phyloP scores from a whole-genome alignment of 805 yeast genomes.

The Metschnikowia vanudenii region DNA sequence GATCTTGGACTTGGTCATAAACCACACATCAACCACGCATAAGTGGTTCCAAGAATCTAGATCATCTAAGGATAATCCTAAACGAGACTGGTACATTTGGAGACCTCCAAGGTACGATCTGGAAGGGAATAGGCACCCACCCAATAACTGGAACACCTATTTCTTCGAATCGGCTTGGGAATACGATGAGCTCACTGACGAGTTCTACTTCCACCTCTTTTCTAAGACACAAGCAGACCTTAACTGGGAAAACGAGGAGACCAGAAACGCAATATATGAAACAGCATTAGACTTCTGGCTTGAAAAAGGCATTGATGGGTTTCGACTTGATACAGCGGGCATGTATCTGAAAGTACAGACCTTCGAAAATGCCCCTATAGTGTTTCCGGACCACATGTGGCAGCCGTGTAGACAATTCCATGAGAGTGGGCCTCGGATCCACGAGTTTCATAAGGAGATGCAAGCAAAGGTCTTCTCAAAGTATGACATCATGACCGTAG shows the following conservation, averaged over 20 bases:
- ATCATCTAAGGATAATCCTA: slow-evolving; percentile 47
- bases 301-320: slow-evolving; percentile 54
- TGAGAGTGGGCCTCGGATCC: slow-evolving; percentile 52
- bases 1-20: slow-evolving; percentile 53
- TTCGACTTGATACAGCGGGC: slow-evolving; percentile 54
- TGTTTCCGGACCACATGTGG: slow-evolving; percentile 34
- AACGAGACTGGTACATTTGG: slow-evolving; percentile 63
- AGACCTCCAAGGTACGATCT: slow-evolving; percentile 44
- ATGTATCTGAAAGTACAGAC: slow-evolving; percentile 46
- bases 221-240: slow-evolving; percentile 55
- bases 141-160: slow-evolving; percentile 52
- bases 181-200: slow-evolving; percentile 49
- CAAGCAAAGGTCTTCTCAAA: slow-evolving; percentile 39
- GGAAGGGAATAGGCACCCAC: slow-evolving; percentile 48
- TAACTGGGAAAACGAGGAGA: slow-evolving; percentile 53
- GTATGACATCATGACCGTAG: slow-evolving; percentile 56
- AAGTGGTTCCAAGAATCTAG: slow-evolving; percentile 56
- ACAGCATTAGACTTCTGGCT: slow-evolving; percentile 52
- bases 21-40: slow-evolving; percentile 55
- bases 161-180: slow-evolving; percentile 57
- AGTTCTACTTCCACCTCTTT: slow-evolving; percentile 52
- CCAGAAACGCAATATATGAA: slow-evolving; percentile 38
- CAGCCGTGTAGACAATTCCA: slow-evolving; percentile 37
- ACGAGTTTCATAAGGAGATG: slow-evolving; percentile 54
- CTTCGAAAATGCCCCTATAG: slow-evolving; percentile 48